A percentile compares a stretch with the other conserved stretches of the same genome.
Conservation (phyloP, 805 yeast species). For the Hyphopichia homilentoma region DNA sequence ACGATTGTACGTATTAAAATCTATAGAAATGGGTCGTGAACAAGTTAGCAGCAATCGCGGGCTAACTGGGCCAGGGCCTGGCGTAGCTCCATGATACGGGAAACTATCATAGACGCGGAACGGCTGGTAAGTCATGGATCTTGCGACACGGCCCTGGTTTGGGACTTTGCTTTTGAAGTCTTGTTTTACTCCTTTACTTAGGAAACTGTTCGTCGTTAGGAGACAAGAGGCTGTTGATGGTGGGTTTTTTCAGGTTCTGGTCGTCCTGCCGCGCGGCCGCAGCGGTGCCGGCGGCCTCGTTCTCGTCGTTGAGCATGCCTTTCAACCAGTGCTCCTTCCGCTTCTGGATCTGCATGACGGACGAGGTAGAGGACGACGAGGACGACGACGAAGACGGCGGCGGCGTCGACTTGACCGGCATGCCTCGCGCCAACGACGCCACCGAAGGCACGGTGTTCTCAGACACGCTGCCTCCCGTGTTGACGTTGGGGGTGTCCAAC, state of each 20-base stretch:
- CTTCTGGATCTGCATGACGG: background rate
- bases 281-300: background rate
- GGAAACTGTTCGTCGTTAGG: conserved; percentile 21
- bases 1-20: too few relatives aligned
- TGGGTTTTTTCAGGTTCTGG: conserved; percentile 20
- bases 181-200: too few relatives aligned
- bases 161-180: too few relatives aligned
- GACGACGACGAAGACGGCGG: background rate
- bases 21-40: too few relatives aligned
- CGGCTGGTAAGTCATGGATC: too few relatives aligned
- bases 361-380: background rate
- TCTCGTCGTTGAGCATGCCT: conserved; percentile 25
- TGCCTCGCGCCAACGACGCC: conserved; percentile 5
- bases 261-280: background rate
- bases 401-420: background rate
- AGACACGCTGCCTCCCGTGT: background rate
- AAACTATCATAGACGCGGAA: too few relatives aligned
- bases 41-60: too few relatives aligned
- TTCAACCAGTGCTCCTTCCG: conserved; percentile 18
- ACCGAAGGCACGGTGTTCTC: conserved; percentile 4
- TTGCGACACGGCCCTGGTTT: too few relatives aligned
- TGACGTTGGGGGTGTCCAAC: background rate
- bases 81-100: too few relatives aligned
- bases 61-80: too few relatives aligned
- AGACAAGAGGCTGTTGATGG: conserved; percentile 28